Base-by-base conservation (phyloP, 805 yeast genomes). In the Phaffomyces antillensis region DNA sequence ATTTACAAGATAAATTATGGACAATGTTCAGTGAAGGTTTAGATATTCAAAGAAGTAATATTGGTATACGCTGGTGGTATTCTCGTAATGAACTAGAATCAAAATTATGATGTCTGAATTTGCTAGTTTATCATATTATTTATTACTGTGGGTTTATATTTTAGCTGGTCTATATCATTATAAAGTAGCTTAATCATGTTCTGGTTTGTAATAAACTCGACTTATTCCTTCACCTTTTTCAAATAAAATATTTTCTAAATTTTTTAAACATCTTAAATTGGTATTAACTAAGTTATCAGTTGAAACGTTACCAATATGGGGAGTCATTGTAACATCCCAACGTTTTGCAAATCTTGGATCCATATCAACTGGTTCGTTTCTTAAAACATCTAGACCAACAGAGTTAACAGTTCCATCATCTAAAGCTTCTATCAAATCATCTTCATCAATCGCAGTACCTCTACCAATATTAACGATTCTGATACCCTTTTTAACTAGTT, bases 401-500 rank as follows among this genome's bases (percentile, higher is more conserved):
- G 81, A 76, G 11, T 72, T 62, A 3, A 86, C 70, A 43, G 79
- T 75, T 0, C 86, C 87, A 8, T 70, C 53, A 45, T 79, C 70
- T 45, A 86, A 66, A 0, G 81, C 90, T 7, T 65, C 70, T 13
- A 83, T 66, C 39, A 85, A 61, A 3, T 77, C 89, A n/a, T 74
- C 69, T 52, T 81, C 88, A 52, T 84, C 78, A 46, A 86, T 71
- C 31, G 83, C 74, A 6, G 73, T 53, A 2, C 95, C 95, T 49
- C 95, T 68, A 2, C 95, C 95, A 40, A 86, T 80, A 56, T 86
- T 86, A 40, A 86, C 79, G 24, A 86, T 65, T 43, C 86, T 68
- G 8, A 81, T 71, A 1, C 85, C 82, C 37, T 67, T 65, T 35
- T 73, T 70, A 45, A 83, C 66, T 39, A 65, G 54, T 8, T 63